Conservation (phyloP, 176 grass and related monocot species). For the Hordeum marinum region DNA sequence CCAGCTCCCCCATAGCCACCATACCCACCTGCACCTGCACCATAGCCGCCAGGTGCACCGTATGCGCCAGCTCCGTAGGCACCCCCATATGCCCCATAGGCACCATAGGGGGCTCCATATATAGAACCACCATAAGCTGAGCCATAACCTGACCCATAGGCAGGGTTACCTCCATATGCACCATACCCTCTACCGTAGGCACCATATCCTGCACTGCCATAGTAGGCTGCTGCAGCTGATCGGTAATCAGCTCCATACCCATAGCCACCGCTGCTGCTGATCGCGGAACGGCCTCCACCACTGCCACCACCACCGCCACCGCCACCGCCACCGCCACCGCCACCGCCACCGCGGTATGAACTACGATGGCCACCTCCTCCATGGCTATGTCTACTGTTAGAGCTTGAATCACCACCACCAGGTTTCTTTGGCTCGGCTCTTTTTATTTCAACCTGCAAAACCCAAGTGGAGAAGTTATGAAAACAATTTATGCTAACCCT, state of each 20-base stretch:
- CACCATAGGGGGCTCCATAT: conserved; percentile 62
- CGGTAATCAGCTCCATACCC: conserved; percentile 50
- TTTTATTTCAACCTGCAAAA: conserved; percentile 96
- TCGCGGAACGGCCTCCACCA: conserved; percentile 17
- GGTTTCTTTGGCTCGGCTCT: conserved; percentile 95
- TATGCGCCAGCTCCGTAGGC: conserved; percentile 45
- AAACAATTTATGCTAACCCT: neutral
- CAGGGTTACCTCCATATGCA: conserved; percentile 42
- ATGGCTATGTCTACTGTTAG: conserved; percentile 47
- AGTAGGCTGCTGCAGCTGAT: conserved; percentile 41
- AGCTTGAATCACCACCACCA: conserved; percentile 53
- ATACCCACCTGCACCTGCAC: conserved; percentile 55
- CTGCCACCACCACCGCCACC: neutral
- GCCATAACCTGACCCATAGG: conserved; percentile 56
- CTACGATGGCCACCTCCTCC: conserved; percentile 35
- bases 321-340: conserved; percentile 28
- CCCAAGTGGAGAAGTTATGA: neutral
- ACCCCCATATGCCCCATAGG: conserved; percentile 44
- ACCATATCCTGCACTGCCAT: conserved; percentile 60
- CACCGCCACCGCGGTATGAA: conserved; percentile 43
- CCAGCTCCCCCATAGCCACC: conserved; percentile 45
- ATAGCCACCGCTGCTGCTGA: conserved; percentile 30
- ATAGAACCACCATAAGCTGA: conserved; percentile 64
- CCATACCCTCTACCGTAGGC: conserved; percentile 61
- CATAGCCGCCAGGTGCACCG: conserved; percentile 46